Conservation (phyloP, 345 rosid genomes). For the Rhizophora mangle region DNA sequence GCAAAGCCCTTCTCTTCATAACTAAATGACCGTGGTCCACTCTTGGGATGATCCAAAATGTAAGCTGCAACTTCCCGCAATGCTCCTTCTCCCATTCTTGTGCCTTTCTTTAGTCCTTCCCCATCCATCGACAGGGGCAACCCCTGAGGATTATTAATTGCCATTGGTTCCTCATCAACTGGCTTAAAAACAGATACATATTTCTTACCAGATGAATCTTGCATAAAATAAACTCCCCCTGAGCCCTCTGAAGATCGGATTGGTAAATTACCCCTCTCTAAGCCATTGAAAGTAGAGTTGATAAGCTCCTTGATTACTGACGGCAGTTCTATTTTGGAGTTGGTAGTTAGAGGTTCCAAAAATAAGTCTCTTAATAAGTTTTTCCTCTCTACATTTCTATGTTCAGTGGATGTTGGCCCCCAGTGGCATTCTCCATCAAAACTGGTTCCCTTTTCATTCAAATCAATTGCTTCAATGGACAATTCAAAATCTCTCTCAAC, state of each 20-base stretch:
- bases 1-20: slow-evolving; percentile 57
- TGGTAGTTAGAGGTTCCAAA: slow-evolving; percentile 55
- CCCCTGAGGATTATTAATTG: slow-evolving; percentile 72
- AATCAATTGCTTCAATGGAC: slow-evolving; percentile 39
- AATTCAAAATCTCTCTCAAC: slow-evolving; percentile 53
- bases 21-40: slow-evolving; percentile 33
- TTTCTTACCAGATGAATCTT: slow-evolving; percentile 55
- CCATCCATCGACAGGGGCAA: slow-evolving; percentile 58
- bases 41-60: slow-evolving; percentile 67
- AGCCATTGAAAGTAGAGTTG: slow-evolving; percentile 55
- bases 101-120: slow-evolving; percentile 87
- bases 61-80: slow-evolving; percentile 87
- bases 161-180: slow-evolving; percentile 86
- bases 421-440: slow-evolving; percentile 21
- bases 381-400: slow-evolving; percentile 21
- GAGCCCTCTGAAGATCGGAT: slow-evolving; percentile 67
- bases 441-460: slow-evolving; percentile 24
- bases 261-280: slow-evolving; percentile 62
- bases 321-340: slow-evolving; percentile 42
- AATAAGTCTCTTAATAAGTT: slow-evolving; percentile 32
- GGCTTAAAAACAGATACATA: slow-evolving; percentile 80
- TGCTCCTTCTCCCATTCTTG: slow-evolving; percentile 78
- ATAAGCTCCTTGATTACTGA: slow-evolving; percentile 49
- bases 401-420: slow-evolving; percentile 14
- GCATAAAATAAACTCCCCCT: slow-evolving; percentile 90